Base-by-base conservation (phyloP, 345 rosid genomes). In the Salix exigua region DNA sequence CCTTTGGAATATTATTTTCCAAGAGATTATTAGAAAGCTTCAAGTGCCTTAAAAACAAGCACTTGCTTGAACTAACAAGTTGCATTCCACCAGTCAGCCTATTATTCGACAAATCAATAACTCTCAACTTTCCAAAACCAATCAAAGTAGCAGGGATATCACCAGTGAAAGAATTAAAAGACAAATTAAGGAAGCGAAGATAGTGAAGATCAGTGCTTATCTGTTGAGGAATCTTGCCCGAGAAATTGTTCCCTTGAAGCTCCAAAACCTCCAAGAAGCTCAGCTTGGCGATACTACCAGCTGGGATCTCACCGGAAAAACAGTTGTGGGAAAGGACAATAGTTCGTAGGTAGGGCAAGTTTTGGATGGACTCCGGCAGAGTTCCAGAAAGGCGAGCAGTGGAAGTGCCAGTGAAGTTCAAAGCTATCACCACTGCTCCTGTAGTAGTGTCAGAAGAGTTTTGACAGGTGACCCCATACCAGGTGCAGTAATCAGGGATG, bases 161-260 rank as follows among this genome's bases (percentile, higher is more conserved):
- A 73, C 88, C 94, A 12, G 86, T 68, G 1, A 90, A 76, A 18
- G 83, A 84, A 78, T 90, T 90, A 60, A 53, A 80, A 13, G 94
- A 90, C 80, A 90, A 79, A 78, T 90, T 88, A 48, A 87, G 84
- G 48, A 87, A 2, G 6, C 67, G 72, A 61, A 90, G 89, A 76
- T 73, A 73, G 38, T 38, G 73, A 13, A 80, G 76, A 4, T 46
- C 50, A 38, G 48, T 66, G 77, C 84, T 84, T 82, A 85, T 83
- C 83, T 84, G 83, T 26, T 26, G 28, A 16, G 89, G 92, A 71
- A 90, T 80, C 25, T 65, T 46, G 64, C 91, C 91, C 37, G 92
- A 86, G 75, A 90, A 85, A 77, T 88, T 88, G 82, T 88, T 90
- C 4, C 87, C 87, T 71, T 86, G 92, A 70, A 90, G 86, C 74